These are phyloP conservation scores for Nitzschia palea DNA, from an alignment of 108 stramenopile species.

Conservation along the genomic window DNA sequence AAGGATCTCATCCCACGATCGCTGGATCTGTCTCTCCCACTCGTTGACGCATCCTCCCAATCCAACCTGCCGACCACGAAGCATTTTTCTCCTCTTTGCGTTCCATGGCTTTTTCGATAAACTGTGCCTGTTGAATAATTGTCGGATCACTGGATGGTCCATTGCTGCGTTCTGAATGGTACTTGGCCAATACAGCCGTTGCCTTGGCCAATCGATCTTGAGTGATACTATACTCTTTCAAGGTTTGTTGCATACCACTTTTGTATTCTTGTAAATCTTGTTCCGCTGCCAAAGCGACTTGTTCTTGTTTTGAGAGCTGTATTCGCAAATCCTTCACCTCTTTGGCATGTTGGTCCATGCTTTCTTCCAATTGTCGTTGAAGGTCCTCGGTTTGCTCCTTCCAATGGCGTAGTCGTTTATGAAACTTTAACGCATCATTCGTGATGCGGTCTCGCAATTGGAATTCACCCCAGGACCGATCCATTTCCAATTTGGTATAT, in stretches of 20 bases:
- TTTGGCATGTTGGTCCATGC: slow-evolving; percentile 7
- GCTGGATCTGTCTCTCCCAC: neutral
- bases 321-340: slow-evolving; percentile 5
- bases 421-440: slow-evolving; percentile 33
- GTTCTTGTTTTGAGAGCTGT: neutral
- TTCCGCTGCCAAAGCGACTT: slow-evolving; percentile 6
- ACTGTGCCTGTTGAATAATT: slow-evolving; percentile 4
- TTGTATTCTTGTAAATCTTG: slow-evolving; percentile 9
- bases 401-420: slow-evolving; percentile 23
- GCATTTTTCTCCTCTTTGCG: neutral
- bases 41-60: neutral
- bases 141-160: neutral
- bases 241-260: slow-evolving; percentile 1
- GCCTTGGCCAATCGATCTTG: neutral
- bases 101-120: slow-evolving; percentile 2
- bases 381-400: slow-evolving; percentile 15
- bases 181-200: neutral
- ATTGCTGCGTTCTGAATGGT: neutral
- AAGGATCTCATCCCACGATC: neutral
- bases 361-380: slow-evolving; percentile 7
- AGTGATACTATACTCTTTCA: neutral
- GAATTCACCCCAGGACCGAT: slow-evolving; percentile 32
- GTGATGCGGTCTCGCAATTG: slow-evolving; percentile 37
- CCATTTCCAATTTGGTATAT: slow-evolving; percentile 23
- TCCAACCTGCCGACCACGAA: neutral